phyloP scores from a whole-genome alignment of 2,329 filamentous ascomycete species.

The Ophiostoma australiae region DNA sequence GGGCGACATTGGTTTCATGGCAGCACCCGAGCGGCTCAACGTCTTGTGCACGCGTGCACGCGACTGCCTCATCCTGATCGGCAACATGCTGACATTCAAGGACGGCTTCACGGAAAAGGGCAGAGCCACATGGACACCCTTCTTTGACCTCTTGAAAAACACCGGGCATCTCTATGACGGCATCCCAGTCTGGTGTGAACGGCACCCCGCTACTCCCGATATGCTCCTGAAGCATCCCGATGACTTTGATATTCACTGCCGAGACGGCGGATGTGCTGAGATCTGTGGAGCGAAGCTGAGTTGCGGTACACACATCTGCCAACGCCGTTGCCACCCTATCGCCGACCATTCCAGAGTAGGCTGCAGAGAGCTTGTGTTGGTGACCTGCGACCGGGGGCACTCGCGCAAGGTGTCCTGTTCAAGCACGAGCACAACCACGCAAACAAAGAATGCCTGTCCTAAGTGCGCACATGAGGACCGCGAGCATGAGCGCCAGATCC shows the following conservation, averaged over 20 bases:
- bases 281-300: conserved; percentile 50
- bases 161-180: conserved; percentile 54
- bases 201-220: conserved; percentile 48
- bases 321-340: conserved; percentile 52
- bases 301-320: conserved; percentile 58
- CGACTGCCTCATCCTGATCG: conserved; percentile 62
- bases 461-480: conserved; percentile 50
- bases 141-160: conserved; percentile 53
- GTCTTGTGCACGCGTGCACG: conserved; percentile 65
- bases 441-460: conserved; percentile 39
- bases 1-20: conserved; percentile 67
- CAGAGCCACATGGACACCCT: conserved; percentile 50
- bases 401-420: not conserved
- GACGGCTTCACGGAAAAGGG: conserved; percentile 48
- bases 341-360: conserved; percentile 32
- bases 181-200: conserved; percentile 55
- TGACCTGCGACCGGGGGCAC: conserved; percentile 11
- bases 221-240: conserved; percentile 42
- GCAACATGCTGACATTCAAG: conserved; percentile 64
- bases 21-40: conserved; percentile 60
- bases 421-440: not conserved
- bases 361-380: conserved; percentile 40
- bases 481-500: conserved; percentile 40
- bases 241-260: conserved; percentile 59
- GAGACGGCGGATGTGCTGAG: conserved; percentile 64